Conservation (phyloP, 2,329 filamentous ascomycete species). For the Fusarium agapanthi region DNA sequence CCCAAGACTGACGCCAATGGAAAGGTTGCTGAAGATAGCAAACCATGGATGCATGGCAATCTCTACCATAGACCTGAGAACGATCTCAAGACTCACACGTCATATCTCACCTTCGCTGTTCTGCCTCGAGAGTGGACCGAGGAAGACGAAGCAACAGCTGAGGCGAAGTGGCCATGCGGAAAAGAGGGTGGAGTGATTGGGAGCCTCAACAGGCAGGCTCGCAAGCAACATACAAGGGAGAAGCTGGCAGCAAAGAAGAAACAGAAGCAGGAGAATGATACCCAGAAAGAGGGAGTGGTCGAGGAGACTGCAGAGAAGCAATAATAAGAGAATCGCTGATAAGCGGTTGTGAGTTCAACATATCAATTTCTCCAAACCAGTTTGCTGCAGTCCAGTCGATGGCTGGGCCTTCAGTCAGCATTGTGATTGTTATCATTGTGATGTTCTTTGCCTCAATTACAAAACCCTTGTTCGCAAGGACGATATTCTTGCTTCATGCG, state of each 20-base stretch:
- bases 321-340: conserved; percentile 9
- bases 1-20: conserved; percentile 42
- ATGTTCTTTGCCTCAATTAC: conserved; percentile 2
- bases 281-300: conserved; percentile 28
- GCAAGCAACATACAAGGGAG: conserved; percentile 66
- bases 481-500: not conserved
- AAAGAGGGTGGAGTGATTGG: conserved; percentile 62
- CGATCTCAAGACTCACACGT: conserved; percentile 95
- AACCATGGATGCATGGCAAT: conserved; percentile 78
- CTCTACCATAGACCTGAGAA: conserved; percentile 83
- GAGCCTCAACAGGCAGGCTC: conserved; percentile 60
- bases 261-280: conserved; percentile 45
- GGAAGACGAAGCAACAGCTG: conserved; percentile 77
- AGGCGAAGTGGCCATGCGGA: conserved; percentile 70
- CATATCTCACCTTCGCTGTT: conserved; percentile 93
- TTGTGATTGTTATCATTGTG: conserved; percentile 11
- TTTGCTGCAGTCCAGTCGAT: not conserved
- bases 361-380: not conserved
- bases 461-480: not conserved
- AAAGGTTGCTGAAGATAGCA: conserved; percentile 42
- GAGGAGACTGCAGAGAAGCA: conserved; percentile 27
- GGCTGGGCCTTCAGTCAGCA: not conserved
- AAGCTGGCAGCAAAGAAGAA: conserved; percentile 58
- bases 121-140: conserved; percentile 87
- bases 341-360: conserved; percentile 5